Conservation (phyloP, 1,284 basidiomycete species). For the Leccinum laetum region DNA sequence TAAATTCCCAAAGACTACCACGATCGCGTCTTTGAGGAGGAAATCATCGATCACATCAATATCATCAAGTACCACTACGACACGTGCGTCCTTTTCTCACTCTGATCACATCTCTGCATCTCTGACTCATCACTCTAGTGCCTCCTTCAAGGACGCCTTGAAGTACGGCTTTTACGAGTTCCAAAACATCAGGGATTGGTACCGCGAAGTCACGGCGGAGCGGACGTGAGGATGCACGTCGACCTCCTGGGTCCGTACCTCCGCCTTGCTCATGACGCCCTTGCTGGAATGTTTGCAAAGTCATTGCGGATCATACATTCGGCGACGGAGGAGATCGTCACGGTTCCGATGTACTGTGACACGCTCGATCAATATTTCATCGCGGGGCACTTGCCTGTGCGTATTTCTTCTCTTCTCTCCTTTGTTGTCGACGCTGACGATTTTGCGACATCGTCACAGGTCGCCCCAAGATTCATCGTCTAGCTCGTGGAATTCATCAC, state of each 20-base stretch:
- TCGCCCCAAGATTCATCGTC: no score
- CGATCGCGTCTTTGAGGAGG: conserved; percentile 86
- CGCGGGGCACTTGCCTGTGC: no score
- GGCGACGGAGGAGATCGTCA: no score
- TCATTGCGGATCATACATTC: no score
- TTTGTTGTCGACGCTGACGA: no score
- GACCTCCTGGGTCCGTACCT: conserved; percentile 84
- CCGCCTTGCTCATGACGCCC: conserved; percentile 82
- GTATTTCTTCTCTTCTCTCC: no score
- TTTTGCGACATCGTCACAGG: no score
- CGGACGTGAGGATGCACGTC: conserved; percentile 88
- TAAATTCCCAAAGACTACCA: conserved; percentile 57
- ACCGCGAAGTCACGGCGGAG: conserved; percentile 90
- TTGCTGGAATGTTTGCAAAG: conserved; percentile 37
- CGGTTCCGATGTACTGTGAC: no score
- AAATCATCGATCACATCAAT: conserved; percentile 81
- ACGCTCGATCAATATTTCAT: no score
- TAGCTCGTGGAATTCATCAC: no score
- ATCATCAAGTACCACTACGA: conserved; percentile 81
- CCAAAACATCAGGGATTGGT: conserved; percentile 93
- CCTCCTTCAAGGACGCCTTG: conserved; percentile 94
- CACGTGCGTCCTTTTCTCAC: conserved; percentile 51
- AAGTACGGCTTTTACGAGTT: conserved; percentile 98
- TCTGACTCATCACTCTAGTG: conserved; percentile 47
- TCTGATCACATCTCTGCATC: not conserved